Evolutionary conservation across 306 rosid species (phyloP), one percentile per base, ranked within the genome.

Genomic region (Malus sieversii): DNA sequence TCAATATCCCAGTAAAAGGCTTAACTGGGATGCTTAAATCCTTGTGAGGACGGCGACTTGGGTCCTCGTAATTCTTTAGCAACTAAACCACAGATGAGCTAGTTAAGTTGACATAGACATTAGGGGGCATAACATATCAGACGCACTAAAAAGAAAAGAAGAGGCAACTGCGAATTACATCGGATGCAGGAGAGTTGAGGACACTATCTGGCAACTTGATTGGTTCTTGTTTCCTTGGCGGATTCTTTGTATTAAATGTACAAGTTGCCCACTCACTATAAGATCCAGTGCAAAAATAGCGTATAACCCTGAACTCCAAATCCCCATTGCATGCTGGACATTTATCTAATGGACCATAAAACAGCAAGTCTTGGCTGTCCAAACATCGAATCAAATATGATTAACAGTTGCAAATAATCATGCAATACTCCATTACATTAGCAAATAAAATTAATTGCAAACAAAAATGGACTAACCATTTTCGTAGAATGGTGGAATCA

Each of bases 181-280:
- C 85, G 52, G 91, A 82, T 66, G 83, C 68, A 18, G 87, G 81
- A 35, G 92, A 82, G 15, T 84, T 82, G 66, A 82, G 90, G 71
- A 90, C 84, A 69, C 88, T 88, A 74, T 90, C 93, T 30, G 98
- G 88, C 65, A 90, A 59, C 63, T 86, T 85, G 30, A 59, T 79
- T 0, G 90, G 58, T 70, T 85, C 93, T 65, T 80, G 70, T 82
- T 83, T 94, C 83, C 98, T 88, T 10, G 89, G 88, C 23, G 97
- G 98, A 73, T 87, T 85, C 55, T 79, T 92, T 2, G 96, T 87
- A 70, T 72, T 85, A 84, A 85, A 87, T 68, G 88, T 87, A 79
- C 96, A 94, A 42, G 91, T 78, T 60, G 93, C 82, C 98, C 97
- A 91, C 81, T 90, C 95, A 70, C 95, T 88, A 20, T 86, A 84